Conservation (phyloP, 192 early-diverging fungal genomes). For the Piromyces sp. region DNA sequence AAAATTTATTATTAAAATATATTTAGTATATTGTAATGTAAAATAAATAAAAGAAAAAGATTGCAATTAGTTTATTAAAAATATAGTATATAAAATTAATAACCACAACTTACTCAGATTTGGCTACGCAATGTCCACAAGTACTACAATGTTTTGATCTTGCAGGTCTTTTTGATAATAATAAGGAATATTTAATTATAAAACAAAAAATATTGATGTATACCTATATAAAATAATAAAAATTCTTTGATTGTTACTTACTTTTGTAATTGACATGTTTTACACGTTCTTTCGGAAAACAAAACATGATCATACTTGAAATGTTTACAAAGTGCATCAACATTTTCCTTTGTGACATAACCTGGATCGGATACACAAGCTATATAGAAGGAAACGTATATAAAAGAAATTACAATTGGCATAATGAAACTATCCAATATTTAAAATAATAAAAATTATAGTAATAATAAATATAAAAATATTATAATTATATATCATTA, state of each 20-base stretch:
- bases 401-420: background rate
- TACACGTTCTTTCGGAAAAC: background rate
- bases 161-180: background rate
- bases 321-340: background rate
- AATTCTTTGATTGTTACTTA: background rate
- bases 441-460: background rate
- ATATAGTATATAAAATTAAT: no score
- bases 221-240: no score
- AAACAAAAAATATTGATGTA: no score
- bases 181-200: no score
- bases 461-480: no score
- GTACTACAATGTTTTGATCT: background rate
- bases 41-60: no score
- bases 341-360: background rate
- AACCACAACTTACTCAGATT: background rate
- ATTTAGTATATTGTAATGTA: no score
- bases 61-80: no score
- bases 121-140: background rate
- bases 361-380: background rate
- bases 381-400: background rate
- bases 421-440: background rate
- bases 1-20: no score
- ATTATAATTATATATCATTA: no score
- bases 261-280: background rate
- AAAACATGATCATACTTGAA: background rate